phyloP scores from a whole-genome alignment of 306 rosid species.

The Potentilla sterilis region DNA sequence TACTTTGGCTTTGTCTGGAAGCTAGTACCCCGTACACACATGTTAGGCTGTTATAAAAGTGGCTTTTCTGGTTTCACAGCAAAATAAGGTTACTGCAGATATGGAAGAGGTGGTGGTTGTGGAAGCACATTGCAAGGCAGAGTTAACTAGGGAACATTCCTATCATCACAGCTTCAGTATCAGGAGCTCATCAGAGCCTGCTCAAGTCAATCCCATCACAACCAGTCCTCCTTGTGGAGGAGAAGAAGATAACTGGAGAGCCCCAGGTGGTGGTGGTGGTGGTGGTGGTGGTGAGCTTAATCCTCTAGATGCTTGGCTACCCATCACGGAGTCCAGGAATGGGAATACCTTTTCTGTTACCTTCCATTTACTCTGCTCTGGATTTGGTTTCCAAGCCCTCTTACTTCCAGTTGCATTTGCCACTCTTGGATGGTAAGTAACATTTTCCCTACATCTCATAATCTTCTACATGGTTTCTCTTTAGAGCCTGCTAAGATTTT shows the following conservation, averaged over 20 bases:
- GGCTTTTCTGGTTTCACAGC: not conserved
- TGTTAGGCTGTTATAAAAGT: too few relatives aligned
- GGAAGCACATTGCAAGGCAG: not conserved
- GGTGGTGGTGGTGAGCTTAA: slow-evolving; percentile 9
- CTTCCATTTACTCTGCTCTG: slow-evolving; percentile 48
- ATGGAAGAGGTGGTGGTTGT: slow-evolving; percentile 14
- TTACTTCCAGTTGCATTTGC: slow-evolving; percentile 57
- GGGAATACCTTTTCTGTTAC: slow-evolving; percentile 42
- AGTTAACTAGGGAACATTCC: slow-evolving; percentile 7
- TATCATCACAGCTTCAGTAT: not conserved
- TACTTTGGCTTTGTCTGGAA: not conserved
- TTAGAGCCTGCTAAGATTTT: not conserved
- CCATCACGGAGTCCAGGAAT: slow-evolving; percentile 55
- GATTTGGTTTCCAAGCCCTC: slow-evolving; percentile 58
- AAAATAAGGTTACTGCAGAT: not conserved
- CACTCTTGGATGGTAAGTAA: slow-evolving; percentile 66
- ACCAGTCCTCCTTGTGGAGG: not conserved
- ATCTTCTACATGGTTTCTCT: not conserved
- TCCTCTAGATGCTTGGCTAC: slow-evolving; percentile 58
- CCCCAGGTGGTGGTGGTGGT: not conserved
- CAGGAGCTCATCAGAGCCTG: not conserved
- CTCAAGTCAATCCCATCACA: slow-evolving; percentile 16
- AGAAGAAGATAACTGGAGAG: not conserved
- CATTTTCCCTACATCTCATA: not conserved
- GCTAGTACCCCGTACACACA: not conserved